phyloP scores from a whole-genome alignment of 2,329 filamentous ascomycete species.

The Cytospora chrysosperma region DNA sequence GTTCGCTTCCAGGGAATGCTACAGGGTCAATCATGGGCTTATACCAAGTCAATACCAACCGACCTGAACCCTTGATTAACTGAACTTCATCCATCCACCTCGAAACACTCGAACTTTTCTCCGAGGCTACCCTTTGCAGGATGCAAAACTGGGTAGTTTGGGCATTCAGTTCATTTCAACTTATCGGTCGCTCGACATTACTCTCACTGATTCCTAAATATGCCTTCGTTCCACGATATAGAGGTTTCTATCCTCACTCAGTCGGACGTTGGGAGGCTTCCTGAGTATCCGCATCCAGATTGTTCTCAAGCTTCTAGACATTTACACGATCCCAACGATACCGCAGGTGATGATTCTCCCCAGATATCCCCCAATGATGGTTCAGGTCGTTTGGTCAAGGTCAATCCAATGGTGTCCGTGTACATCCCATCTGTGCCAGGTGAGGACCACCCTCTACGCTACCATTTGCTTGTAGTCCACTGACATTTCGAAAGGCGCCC shows the following conservation, averaged over 20 bases:
- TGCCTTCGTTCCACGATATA: slow-evolving; percentile 52
- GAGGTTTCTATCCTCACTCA: slow-evolving; percentile 44
- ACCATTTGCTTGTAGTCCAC: neutral
- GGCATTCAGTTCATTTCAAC: neutral
- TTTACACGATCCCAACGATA: slow-evolving; percentile 29
- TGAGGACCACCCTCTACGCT: slow-evolving; percentile 29
- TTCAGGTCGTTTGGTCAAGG: slow-evolving; percentile 34
- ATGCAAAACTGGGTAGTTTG: neutral
- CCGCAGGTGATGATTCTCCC: slow-evolving; percentile 13
- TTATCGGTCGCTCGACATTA: too few relatives aligned
- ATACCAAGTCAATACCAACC: neutral
- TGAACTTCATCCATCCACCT: neutral
- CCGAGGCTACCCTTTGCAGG: neutral
- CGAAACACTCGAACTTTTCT: neutral
- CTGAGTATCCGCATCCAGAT: slow-evolving; percentile 57
- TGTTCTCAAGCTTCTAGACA: slow-evolving; percentile 40
- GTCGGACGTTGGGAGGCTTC: slow-evolving; percentile 39
- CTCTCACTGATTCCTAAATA: slow-evolving; percentile 29
- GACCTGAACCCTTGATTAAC: neutral
- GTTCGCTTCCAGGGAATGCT: neutral
- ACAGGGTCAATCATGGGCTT: neutral
- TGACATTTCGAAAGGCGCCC: slow-evolving; percentile 39
- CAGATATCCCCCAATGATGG: slow-evolving; percentile 31
- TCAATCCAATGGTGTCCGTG: slow-evolving; percentile 48
- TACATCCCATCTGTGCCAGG: slow-evolving; percentile 57